Evolutionary conservation across 2,329 filamentous ascomycete species (phyloP).

Genomic region (Aspergillus transmontanensis): DNA sequence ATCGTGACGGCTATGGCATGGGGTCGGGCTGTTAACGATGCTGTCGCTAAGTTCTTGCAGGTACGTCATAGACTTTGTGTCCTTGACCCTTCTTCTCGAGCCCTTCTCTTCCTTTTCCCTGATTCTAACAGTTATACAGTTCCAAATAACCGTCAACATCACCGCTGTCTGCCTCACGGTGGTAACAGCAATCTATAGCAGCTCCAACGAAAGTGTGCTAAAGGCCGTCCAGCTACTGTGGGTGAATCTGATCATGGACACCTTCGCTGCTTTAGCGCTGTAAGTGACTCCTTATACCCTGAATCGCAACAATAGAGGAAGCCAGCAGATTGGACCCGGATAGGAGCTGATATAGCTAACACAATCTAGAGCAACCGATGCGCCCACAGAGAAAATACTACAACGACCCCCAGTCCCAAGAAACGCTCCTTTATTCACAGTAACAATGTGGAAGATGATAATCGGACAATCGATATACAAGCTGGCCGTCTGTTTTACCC

Average conservation of each 20-base stretch:
- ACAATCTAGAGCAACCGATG: conserved; percentile 66
- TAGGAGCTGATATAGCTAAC: background rate
- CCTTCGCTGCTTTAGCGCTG: conserved; percentile 14
- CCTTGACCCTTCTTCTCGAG: background rate
- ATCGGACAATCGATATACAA: conserved; percentile 87
- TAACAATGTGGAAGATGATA: conserved; percentile 99
- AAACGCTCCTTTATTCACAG: conserved; percentile 73
- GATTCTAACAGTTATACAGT: conserved; percentile 18
- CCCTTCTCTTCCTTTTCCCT: too few relatives aligned
- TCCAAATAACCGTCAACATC: conserved; percentile 75
- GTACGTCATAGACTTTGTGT: background rate
- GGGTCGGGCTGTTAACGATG: conserved; percentile 67
- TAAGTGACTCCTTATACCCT: background rate
- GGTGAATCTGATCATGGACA: conserved; percentile 82
- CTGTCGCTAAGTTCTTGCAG: conserved; percentile 66
- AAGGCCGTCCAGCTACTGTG: conserved; percentile 86
- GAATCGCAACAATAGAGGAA: background rate
- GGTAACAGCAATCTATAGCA: conserved; percentile 74
- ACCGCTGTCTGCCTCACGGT: conserved; percentile 85
- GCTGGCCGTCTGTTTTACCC: conserved; percentile 71
- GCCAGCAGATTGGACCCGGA: background rate
- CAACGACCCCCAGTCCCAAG: conserved; percentile 69
- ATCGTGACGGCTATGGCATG: conserved; percentile 66
- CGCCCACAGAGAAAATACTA: conserved; percentile 74
- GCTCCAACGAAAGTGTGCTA: conserved; percentile 66